phyloP scores from a whole-genome alignment of 805 yeast genomes.

The Suhomyces sp. region DNA sequence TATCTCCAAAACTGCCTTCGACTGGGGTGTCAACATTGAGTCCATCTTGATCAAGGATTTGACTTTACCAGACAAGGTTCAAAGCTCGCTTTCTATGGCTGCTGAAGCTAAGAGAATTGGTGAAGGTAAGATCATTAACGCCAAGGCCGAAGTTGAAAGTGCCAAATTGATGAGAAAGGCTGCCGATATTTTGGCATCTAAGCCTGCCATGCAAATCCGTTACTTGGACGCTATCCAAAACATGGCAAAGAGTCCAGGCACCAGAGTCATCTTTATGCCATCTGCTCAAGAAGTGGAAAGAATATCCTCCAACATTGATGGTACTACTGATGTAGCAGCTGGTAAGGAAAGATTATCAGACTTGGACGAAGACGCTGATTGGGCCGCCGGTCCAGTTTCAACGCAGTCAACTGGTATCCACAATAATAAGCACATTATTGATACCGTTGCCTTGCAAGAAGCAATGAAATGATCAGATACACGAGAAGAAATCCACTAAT shows the following conservation, averaged over 20 bases:
- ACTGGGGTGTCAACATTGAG: slow-evolving; percentile 73
- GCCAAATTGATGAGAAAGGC: slow-evolving; percentile 78
- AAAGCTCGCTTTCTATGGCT: slow-evolving; percentile 65
- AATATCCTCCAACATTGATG: slow-evolving; percentile 23
- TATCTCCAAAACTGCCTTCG: slow-evolving; percentile 58
- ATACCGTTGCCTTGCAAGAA: slow-evolving; percentile 35
- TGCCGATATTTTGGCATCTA: slow-evolving; percentile 70
- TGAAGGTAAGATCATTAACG: slow-evolving; percentile 72
- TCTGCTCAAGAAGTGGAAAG: slow-evolving; percentile 43
- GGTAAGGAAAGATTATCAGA: slow-evolving; percentile 13
- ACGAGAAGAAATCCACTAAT: too few relatives aligned
- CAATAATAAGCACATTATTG: slow-evolving; percentile 13
- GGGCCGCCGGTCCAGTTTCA: slow-evolving; percentile 17
- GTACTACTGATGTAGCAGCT: too few relatives aligned
- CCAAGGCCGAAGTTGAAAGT: slow-evolving; percentile 72
- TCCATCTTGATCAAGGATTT: slow-evolving; percentile 68
- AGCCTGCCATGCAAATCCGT: slow-evolving; percentile 77
- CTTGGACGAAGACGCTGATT: slow-evolving; percentile 24
- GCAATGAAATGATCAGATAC: slow-evolving; percentile 21
- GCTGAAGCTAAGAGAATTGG: slow-evolving; percentile 76
- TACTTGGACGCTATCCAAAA: slow-evolving; percentile 76
- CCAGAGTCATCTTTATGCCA: slow-evolving; percentile 79
- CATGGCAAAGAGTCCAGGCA: slow-evolving; percentile 60
- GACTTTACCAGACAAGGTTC: slow-evolving; percentile 52
- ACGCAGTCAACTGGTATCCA: slow-evolving; percentile 9